Conservation (phyloP, 2,329 filamentous ascomycete genomes). For the Stagonosporopsis cucurbitacearum region DNA sequence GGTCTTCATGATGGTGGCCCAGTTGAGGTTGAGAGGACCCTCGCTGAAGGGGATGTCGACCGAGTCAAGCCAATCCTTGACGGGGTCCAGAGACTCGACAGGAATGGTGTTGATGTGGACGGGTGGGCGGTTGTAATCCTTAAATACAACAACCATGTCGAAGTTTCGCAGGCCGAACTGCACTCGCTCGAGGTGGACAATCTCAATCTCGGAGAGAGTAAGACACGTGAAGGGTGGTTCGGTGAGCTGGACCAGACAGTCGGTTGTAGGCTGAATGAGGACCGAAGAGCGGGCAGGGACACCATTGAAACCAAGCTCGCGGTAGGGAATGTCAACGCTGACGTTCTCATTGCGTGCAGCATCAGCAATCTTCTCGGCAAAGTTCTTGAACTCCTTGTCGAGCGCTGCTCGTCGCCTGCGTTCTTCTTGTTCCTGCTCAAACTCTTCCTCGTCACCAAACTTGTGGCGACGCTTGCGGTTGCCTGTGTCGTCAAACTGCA, state of each 20-base stretch:
- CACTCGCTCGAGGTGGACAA: conserved; percentile 95
- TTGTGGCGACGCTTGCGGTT: conserved; percentile 97
- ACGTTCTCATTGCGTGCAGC: conserved; percentile 89
- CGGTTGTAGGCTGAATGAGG: conserved; percentile 92
- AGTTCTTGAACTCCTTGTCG: conserved; percentile 93
- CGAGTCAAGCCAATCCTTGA: conserved; percentile 97
- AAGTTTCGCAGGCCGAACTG: conserved; percentile 98
- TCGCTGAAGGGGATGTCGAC: conserved; percentile 95
- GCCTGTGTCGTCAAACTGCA: conserved; percentile 98
- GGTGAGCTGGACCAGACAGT: conserved; percentile 94
- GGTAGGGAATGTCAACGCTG: conserved; percentile 94
- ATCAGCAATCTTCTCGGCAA: conserved; percentile 96
- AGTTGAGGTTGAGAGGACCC: conserved; percentile 96
- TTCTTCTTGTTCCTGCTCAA: conserved; percentile 97
- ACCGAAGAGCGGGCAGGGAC: conserved; percentile 96
- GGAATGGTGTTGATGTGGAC: conserved; percentile 98
- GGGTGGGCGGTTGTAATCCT: conserved; percentile 90
- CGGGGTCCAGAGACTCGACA: conserved; percentile 89
- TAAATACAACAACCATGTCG: conserved; percentile 97
- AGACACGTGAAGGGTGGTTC: conserved; percentile 97
- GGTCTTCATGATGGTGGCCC: conserved; percentile 99
- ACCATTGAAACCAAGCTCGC: conserved; percentile 95
- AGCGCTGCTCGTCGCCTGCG: conserved; percentile 87
- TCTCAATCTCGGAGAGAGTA: conserved; percentile 92
- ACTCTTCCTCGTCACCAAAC: conserved; percentile 97